Evolutionary conservation across 228 moss, liverwort and hornwort species (phyloP).

Genomic region (Sphagnum magellanicum): DNA sequence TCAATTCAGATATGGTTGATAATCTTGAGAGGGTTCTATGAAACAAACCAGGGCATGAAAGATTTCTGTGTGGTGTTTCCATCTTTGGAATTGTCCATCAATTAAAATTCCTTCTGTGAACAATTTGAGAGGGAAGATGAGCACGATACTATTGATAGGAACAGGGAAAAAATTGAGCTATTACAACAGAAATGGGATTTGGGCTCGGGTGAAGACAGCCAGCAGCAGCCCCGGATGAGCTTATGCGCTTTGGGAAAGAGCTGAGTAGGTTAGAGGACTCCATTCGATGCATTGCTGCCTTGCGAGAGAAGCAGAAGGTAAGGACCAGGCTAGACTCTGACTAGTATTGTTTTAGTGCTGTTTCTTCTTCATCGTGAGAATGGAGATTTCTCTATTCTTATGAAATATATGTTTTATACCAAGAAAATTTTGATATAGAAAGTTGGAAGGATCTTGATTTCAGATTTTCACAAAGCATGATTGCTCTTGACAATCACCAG

Average conservation of each 20-base stretch:
- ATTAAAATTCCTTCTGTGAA: neutral
- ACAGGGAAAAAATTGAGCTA: neutral
- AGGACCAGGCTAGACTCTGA: too few species aligned
- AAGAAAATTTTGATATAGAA: too few species aligned
- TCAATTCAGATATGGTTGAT: too few species aligned
- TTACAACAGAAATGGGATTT: conserved; percentile 9
- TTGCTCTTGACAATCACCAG: neutral
- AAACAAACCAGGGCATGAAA: neutral
- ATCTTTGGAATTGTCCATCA: neutral
- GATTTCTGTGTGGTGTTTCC: neutral
- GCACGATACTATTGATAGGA: neutral
- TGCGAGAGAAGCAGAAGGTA: conserved; percentile 85
- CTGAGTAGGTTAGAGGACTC: conserved; percentile 89
- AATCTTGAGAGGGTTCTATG: neutral
- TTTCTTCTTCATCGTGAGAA: neutral
- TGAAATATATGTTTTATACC: too few species aligned
- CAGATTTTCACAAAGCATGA: neutral
- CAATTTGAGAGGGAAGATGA: neutral
- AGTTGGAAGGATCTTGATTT: neutral
- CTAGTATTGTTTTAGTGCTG: neutral
- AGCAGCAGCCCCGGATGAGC: conserved; percentile 81
- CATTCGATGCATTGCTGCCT: conserved; percentile 56
- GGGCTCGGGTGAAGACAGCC: conserved; percentile 76
- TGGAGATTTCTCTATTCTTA: too few species aligned
- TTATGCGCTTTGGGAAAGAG: conserved; percentile 73